Percentiles rank a stretch among this genome's conserved stretches.
Evolutionary conservation across 2,329 filamentous ascomycete species (phyloP).

Genomic region (Cladosporium halotolerans): DNA sequence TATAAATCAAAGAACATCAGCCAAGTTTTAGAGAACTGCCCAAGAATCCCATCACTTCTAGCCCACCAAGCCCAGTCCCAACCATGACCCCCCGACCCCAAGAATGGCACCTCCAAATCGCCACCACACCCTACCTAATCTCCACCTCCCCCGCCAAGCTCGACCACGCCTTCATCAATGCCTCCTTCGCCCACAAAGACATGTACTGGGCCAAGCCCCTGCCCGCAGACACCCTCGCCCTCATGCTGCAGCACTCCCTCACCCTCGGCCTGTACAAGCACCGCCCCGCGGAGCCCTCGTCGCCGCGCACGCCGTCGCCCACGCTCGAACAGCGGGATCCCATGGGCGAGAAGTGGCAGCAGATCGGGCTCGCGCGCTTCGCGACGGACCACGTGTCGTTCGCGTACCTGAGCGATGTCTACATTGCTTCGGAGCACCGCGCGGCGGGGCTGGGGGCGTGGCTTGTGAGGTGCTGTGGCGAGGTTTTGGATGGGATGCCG

Average conservation of each 20-base stretch:
- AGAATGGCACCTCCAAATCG: constrained; percentile 1
- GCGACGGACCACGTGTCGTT: constrained; percentile 24
- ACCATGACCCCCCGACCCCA: not conserved
- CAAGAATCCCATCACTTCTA: not conserved
- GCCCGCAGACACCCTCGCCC: constrained; percentile 13
- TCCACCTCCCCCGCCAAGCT: constrained; percentile 17
- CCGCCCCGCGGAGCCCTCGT: constrained; percentile 16
- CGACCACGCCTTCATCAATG: constrained; percentile 23
- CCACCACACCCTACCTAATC: constrained; percentile 13
- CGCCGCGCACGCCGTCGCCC: constrained; percentile 21
- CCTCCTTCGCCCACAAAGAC: constrained; percentile 22
- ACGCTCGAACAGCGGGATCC: constrained; percentile 12
- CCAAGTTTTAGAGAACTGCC: not conserved
- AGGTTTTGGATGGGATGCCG: constrained; percentile 18
- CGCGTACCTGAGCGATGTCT: constrained; percentile 26
- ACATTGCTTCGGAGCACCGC: constrained; percentile 16
- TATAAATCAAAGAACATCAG: no score
- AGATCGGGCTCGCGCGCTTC: constrained; percentile 26
- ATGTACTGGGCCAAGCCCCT: constrained; percentile 28
- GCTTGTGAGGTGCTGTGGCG: constrained; percentile 20
- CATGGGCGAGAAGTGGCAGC: constrained; percentile 11
- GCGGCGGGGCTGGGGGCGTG: constrained; percentile 21
- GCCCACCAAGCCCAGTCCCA: not conserved
- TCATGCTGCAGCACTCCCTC: constrained; percentile 23
- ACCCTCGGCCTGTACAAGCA: constrained; percentile 24